Base-by-base conservation (phyloP, 2,329 filamentous ascomycete genomes). In the Colletotrichum noveboracense region DNA sequence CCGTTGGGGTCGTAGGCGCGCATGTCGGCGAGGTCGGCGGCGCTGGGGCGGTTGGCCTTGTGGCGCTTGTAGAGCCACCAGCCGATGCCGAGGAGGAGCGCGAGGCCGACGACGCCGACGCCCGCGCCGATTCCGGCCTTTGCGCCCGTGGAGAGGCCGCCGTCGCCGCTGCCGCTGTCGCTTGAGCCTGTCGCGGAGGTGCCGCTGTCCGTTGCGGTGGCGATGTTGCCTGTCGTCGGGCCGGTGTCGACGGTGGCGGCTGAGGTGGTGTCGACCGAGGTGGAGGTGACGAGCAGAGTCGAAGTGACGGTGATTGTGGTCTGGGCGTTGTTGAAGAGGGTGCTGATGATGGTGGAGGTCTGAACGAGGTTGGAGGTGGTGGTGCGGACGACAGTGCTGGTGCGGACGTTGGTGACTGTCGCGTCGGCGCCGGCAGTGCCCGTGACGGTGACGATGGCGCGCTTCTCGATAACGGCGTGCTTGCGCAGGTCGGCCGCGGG, bases 71-170 rank as follows among this genome's bases (percentile, higher is more conserved):
- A 69, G 62, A 76, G 76, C 73, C 76, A 80, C 68, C 71, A 76
- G 4, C 58, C 77, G 16, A 67, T 18, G 28, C 55, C 73, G 36
- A 85, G n/a, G 43, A 80, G 76, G 21, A 52, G 56, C 7, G 55
- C 66, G 12, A 87, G 80, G 24, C 79, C 86, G 67, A 77, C 86
- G 26, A 85, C 79, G 76, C 82, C 85, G 21, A 81, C 83, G 66
- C 84, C 86, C 26, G 83, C 83, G 69, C 86, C 86, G 48, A 87
- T 87, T 70, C 86, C 86, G 58, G 84, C 85, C 83, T 87, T 86
- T 76, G 85, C 86, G 32, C 85, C 86, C 8, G 82, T 85, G 2
- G 84, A 85, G 12, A 87, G 81, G 6, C 85, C 84, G 48, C 70
- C 66, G 30, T 73, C 60, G 36, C 68, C 69, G 36, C 72, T 61